phyloP scores from a whole-genome alignment of 1,284 basidiomycete species.

The Cryptococcus wingfieldii region DNA sequence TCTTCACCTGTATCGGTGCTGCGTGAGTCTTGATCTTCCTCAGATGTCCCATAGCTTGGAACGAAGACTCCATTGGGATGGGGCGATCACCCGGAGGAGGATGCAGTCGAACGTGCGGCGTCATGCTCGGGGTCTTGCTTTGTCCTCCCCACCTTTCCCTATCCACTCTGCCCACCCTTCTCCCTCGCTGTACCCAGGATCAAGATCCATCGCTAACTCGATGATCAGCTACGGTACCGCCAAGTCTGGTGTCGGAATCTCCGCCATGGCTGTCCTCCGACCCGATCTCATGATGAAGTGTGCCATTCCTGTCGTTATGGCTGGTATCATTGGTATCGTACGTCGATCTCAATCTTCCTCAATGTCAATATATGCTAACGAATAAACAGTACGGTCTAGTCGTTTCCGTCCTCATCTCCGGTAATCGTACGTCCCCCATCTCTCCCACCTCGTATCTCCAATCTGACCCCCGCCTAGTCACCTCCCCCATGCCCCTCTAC shows the following conservation, averaged over 20 bases:
- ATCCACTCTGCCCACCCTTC: neutral
- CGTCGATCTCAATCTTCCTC: conserved; percentile 14
- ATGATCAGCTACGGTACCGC: conserved; percentile 69
- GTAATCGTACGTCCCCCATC: conserved; percentile 58
- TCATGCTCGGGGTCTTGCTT: neutral
- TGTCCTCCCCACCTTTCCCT: neutral
- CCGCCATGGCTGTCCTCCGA: conserved; percentile 94
- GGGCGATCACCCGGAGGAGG: neutral
- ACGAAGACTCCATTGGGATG: neutral
- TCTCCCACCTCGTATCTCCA: neutral
- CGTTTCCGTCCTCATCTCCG: conserved; percentile 81
- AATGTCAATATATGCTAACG: neutral
- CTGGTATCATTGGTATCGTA: conserved; percentile 93
- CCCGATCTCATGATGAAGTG: conserved; percentile 94
- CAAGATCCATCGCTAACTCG: neutral
- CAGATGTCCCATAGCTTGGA: too few relatives aligned
- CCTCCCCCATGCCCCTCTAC: conserved; percentile 62
- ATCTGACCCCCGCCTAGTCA: conserved; percentile 23
- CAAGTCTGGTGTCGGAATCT: conserved; percentile 98
- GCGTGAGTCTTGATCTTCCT: conserved; percentile 35
- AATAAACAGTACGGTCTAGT: conserved; percentile 72
- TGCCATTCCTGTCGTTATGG: conserved; percentile 97
- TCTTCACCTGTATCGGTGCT: conserved; percentile 75
- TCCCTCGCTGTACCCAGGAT: neutral
- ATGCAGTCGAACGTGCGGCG: too few relatives aligned